Evolutionary conservation across 2,329 filamentous ascomycete species (phyloP), one percentile per base, ranked within the genome.

Genomic region (Penicillium nordicum): DNA sequence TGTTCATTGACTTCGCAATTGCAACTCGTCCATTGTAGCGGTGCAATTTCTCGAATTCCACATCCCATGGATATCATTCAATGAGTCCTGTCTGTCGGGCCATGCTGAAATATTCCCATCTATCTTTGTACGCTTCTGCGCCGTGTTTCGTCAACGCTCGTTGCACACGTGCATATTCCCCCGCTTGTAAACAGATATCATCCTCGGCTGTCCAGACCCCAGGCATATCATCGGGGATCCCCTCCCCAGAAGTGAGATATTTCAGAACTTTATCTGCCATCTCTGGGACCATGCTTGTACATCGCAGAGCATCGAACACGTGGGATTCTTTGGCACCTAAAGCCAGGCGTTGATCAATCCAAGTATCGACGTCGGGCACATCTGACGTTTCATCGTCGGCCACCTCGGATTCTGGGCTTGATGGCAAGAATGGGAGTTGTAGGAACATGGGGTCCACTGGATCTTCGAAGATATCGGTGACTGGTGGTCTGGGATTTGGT

Each of bases 121-220:
- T 69, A 16, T 57, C 61, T 40, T 73, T 58, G n/a, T 71, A 69
- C 2, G 60, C 60, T 0, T 70, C 67, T n/a, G 60, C 59, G 3
- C 79, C 79, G 65, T 81, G 79, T 59, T 80, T 80, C 43, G 71
- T 58, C 49, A 75, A 48, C 27, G 78, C 62, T 36, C 65, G 65
- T 37, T 72, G 57, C 23, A 79, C 67, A 2, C 58, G 65, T 18
- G 69, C 68, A 27, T 60, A 63, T 60, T 79, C 67, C 4, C 40
- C 43, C 9, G 69, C 71, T 37, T 72, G 61, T 32, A 80, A 52
- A 23, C 64, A 65, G 30, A 67, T 57, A 55, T 81, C 79, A 54
- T 81, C 79, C 38, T 74, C 68, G 10, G 69, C 58, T 7, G 78
- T 80, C 79, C 79, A 81, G 18, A 80, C 74, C 5, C 79, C 79